A percentile compares a stretch with the other conserved stretches of the same genome.
Evolutionary conservation across 352 stramenopile genomes (phyloP).

Genomic region (Aphanomyces invadans): DNA sequence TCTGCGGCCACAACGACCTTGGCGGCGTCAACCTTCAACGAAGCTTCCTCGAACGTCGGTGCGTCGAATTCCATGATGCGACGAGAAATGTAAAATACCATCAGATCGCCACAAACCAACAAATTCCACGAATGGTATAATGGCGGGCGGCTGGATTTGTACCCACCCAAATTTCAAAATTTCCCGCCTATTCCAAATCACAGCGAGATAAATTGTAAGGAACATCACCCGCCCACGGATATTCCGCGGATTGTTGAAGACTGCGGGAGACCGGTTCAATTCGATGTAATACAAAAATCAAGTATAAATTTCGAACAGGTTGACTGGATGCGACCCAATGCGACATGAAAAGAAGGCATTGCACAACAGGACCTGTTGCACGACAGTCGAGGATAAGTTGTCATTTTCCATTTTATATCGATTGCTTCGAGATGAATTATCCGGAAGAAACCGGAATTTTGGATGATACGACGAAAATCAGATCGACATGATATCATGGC

Average conservation of each 20-base stretch:
- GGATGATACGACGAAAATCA: neutral
- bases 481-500: too few species aligned
- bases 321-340: too few species aligned
- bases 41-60: neutral
- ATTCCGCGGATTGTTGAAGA: neutral
- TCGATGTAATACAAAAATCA: neutral
- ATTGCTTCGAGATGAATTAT: neutral
- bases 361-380: too few species aligned
- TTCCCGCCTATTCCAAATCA: neutral
- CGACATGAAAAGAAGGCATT: too few species aligned
- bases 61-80: conserved; percentile 4
- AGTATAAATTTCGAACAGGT: neutral
- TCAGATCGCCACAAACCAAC: neutral
- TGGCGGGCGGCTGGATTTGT: neutral
- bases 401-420: too few species aligned
- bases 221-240: neutral
- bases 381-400: too few species aligned
- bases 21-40: neutral
- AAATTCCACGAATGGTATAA: neutral
- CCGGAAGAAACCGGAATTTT: neutral
- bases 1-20: neutral
- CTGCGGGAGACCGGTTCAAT: too few species aligned
- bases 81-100: too few species aligned
- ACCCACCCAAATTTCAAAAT: neutral
- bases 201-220: neutral